A percentile compares a stretch with the other conserved stretches of the same genome.
phyloP scores from a whole-genome alignment of 2,329 filamentous ascomycete species.

The Byssoonygena ceratinophila region DNA sequence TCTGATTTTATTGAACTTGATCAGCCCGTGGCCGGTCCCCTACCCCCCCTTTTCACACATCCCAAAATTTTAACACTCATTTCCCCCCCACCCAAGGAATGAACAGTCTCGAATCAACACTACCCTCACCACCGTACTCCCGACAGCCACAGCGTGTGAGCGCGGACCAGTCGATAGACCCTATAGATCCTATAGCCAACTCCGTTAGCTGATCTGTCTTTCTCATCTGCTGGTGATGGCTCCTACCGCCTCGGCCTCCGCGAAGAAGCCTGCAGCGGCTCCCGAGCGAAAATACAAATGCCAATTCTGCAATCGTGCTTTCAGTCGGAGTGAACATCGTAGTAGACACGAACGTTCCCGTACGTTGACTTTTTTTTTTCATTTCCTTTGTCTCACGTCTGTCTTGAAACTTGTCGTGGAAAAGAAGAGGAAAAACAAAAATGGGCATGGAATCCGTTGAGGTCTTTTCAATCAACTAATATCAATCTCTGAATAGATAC shows the following conservation, averaged over 20 bases:
- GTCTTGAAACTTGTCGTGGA: constrained; percentile 7
- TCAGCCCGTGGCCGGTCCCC: constrained; percentile 36
- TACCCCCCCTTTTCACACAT: constrained; percentile 17
- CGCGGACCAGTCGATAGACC: constrained; percentile 32
- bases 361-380: constrained; percentile 50
- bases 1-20: constrained; percentile 13
- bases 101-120: constrained; percentile 34
- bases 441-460: too few relatives aligned
- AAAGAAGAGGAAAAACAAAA: too few relatives aligned
- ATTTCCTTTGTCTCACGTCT: background rate
- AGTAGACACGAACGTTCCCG: constrained; percentile 95
- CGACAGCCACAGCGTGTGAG: constrained; percentile 36
- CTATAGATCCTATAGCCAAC: constrained; percentile 19
- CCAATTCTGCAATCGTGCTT: constrained; percentile 95
- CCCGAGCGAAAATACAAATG: constrained; percentile 99
- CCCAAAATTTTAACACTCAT: constrained; percentile 17
- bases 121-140: constrained; percentile 31
- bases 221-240: constrained; percentile 25
- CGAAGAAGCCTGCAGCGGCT: constrained; percentile 68
- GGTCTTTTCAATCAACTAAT: too few relatives aligned
- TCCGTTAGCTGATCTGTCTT: constrained; percentile 1
- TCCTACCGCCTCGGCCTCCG: constrained; percentile 49
- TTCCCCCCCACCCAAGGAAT: constrained; percentile 31
- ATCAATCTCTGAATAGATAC: constrained; percentile 57
- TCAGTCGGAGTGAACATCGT: constrained; percentile 92